Base-by-base conservation (phyloP, 106 monocot genomes). In the Dioscorea zingiberensis region DNA sequence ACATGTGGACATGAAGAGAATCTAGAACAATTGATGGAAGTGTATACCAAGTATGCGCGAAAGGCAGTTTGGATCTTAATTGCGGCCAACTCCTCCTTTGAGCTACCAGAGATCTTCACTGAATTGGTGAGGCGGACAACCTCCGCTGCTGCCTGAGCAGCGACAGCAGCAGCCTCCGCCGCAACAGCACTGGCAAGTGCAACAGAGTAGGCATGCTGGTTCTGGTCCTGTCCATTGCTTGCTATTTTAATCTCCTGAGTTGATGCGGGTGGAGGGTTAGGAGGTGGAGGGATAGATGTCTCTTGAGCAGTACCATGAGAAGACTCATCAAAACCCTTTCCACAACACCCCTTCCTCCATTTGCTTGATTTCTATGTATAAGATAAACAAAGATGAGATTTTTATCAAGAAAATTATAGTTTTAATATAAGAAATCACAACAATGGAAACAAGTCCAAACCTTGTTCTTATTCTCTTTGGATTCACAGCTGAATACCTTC, bases 131-230 rank as follows among this genome's bases (percentile, higher is more conserved):
- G 84, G 8, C 84, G 79, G 19, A 82, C 90, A 25, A 86, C 87
- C 65, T 84, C 90, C 0, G 90, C 90, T 6, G 90, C 90, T 30
- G 94, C 90, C 65, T 90, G 84, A 17, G 90, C 85, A 11, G 88
- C 91, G 17, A 78, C 85, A 15, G 74, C 87, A 2, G 90, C 87
- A 54, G 94, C 90, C 76, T 90, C 87, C 3, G 90, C 85, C 1
- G 80, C 85, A 7, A 76, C 85, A 30, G 87, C 90, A 51, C 78
- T 78, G 2, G 94, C 87, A 54, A 87, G 58, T 17, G 90, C 94
- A 48, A 86, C 94, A 25, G 87, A 87, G 61, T 84, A 82, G 0
- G 79, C 87, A 65, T 87, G 84, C 38, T 80, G 79, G 67, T 66
- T 82, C 71, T 74, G 82, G 22, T 77, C 79, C 19, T 69, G 69